A percentile compares a stretch with the other conserved stretches of the same genome.
Conservation (phyloP, 2,329 filamentous ascomycete species). For the Graphiopsis chlorocephala region DNA sequence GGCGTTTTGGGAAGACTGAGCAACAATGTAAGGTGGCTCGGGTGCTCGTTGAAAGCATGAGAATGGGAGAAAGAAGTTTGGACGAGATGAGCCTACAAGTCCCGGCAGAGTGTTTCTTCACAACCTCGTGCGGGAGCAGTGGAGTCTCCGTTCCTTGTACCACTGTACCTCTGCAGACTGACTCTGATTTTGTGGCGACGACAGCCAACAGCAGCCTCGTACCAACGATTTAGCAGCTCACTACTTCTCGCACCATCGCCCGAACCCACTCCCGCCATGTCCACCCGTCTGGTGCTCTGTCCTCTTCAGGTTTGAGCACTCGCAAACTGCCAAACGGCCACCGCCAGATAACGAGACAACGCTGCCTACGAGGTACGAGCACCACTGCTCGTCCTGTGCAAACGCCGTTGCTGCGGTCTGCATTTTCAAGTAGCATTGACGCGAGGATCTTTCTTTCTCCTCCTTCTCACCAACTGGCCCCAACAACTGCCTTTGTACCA, state of each 20-base stretch:
- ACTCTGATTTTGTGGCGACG: neutral
- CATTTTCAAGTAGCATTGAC: neutral
- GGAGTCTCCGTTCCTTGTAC: neutral
- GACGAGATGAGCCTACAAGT: neutral
- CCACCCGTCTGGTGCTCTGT: neutral
- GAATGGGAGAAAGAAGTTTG: neutral
- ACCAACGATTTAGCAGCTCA: conserved; percentile 12
- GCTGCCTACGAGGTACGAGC: neutral
- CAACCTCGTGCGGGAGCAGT: neutral
- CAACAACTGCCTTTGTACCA: neutral
- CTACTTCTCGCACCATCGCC: conserved; percentile 5
- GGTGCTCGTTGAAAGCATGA: neutral
- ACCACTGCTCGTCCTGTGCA: neutral
- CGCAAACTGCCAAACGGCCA: neutral
- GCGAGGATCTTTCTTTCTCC: neutral
- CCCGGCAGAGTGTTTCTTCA: conserved; percentile 8
- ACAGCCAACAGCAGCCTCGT: neutral
- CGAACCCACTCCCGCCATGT: neutral
- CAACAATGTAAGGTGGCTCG: neutral
- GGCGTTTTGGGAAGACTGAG: neutral
- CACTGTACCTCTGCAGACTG: neutral
- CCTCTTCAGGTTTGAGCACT: conserved; percentile 11
- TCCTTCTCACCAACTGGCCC: neutral
- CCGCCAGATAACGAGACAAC: neutral
- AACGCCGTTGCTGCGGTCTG: neutral